These are phyloP conservation scores for Adansonia digitata DNA, from an alignment of 345 rosid genomes.

Conservation along the genomic window DNA sequence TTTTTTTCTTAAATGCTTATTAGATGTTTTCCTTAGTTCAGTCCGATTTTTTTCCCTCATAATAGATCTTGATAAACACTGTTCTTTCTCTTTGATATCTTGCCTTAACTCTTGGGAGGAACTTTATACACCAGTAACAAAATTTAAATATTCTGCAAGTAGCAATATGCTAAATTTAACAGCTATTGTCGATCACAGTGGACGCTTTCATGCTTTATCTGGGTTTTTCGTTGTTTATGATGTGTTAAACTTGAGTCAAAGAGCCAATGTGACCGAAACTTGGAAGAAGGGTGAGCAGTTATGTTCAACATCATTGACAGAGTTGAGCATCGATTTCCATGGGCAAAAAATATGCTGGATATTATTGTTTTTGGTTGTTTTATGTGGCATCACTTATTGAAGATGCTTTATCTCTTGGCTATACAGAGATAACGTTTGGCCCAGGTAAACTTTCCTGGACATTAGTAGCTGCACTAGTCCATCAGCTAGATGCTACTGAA, in stretches of 20 bases:
- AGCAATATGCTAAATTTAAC: constrained; percentile 26
- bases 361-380: constrained; percentile 43
- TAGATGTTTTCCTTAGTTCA: not conserved
- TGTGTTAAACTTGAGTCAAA: constrained; percentile 31
- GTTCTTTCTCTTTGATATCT: not conserved
- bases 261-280: constrained; percentile 34
- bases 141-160: constrained; percentile 28
- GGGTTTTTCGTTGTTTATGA: constrained; percentile 47
- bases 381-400: constrained; percentile 43
- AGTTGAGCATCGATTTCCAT: constrained; percentile 14
- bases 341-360: constrained; percentile 24
- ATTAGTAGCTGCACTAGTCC: constrained; percentile 47
- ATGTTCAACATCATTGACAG: constrained; percentile 34
- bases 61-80: not conserved
- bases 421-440: constrained; percentile 39
- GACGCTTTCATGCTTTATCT: constrained; percentile 48
- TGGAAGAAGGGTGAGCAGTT: constrained; percentile 42
- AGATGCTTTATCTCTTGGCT: constrained; percentile 33
- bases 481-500: constrained; percentile 18
- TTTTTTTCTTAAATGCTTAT: not conserved
- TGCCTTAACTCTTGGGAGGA: not conserved
- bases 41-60: not conserved
- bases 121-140: not conserved
- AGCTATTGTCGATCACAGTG: constrained; percentile 8
- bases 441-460: constrained; percentile 67